phyloP scores from a whole-genome alignment of 805 yeast genomes.

The Zygosaccharomyces siamensis region DNA sequence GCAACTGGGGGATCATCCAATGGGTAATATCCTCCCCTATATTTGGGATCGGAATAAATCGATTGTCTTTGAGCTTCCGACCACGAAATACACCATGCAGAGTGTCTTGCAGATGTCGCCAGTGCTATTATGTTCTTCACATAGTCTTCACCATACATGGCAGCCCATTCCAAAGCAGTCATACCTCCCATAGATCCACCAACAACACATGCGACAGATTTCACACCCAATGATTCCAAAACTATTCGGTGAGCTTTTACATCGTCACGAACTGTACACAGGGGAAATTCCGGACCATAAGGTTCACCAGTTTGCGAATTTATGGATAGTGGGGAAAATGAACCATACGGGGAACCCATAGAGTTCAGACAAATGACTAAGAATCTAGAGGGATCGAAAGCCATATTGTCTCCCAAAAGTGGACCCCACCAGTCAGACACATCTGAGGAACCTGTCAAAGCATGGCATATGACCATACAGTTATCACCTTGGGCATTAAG shows the following conservation, averaged over 20 bases:
- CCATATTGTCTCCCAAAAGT: constrained; percentile 67
- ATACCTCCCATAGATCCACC: constrained; percentile 99
- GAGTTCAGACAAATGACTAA: constrained; percentile 85
- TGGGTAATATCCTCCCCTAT: constrained; percentile 82
- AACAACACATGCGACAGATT: constrained; percentile 72
- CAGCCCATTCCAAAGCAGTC: constrained; percentile 83
- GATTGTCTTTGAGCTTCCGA: constrained; percentile 97
- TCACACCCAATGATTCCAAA: constrained; percentile 75
- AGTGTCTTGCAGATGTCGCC: constrained; percentile 90
- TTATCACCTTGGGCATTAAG: constrained; percentile 66
- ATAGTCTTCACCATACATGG: constrained; percentile 55
- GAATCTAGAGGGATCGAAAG: constrained; percentile 86
- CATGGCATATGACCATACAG: constrained; percentile 89
- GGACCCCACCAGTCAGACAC: constrained; percentile 99
- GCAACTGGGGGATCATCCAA: constrained; percentile 73
- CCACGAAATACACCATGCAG: constrained; percentile 99
- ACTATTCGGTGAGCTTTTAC: constrained; percentile 71
- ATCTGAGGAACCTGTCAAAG: constrained; percentile 91
- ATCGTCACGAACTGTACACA: constrained; percentile 92
- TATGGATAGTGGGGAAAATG: constrained; percentile 84
- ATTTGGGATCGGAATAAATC: constrained; percentile 91
- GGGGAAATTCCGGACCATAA: constrained; percentile 93
- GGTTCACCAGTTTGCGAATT: constrained; percentile 69
- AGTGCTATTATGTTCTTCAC: constrained; percentile 72
- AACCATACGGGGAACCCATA: constrained; percentile 95